Evolutionary conservation across 1,284 basidiomycete genomes (phyloP).

Genomic region (Cronartium quercuum): DNA sequence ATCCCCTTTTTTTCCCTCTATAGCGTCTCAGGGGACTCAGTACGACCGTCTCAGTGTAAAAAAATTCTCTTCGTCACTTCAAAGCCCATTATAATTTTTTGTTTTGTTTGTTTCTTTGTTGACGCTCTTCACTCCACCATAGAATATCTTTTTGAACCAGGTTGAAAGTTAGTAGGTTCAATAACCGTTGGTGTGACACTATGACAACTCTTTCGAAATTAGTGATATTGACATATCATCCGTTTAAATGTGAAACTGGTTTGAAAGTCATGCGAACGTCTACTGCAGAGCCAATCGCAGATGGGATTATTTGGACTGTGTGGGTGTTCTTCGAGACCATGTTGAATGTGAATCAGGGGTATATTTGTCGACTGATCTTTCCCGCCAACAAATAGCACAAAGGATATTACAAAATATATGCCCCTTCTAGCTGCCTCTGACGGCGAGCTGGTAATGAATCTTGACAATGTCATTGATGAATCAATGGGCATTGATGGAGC

Average conservation of each 20-base stretch:
- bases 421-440: slow-evolving; percentile 12
- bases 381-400: slow-evolving; percentile 1
- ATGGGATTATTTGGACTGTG: slow-evolving; percentile 38
- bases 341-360: background rate
- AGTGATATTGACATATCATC: background rate
- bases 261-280: slow-evolving; percentile 32
- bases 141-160: slow-evolving; percentile 32
- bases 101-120: background rate
- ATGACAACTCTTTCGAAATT: background rate
- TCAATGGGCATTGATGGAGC: slow-evolving; percentile 5
- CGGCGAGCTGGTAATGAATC: slow-evolving; percentile 18
- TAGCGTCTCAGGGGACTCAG: slow-evolving; percentile 32
- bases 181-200: background rate
- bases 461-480: slow-evolving; percentile 30
- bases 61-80: too few species aligned
- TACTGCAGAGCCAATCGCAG: slow-evolving; percentile 26
- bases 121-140: background rate
- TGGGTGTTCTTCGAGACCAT: background rate
- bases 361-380: background rate
- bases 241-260: background rate
- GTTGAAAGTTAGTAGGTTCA: slow-evolving; percentile 29
- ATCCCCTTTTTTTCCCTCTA: background rate
- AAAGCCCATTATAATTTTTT: background rate
- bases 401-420: slow-evolving; percentile 35
- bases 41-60: slow-evolving; percentile 36